These are phyloP conservation scores for Simplicillium sp. DNA, from an alignment of 2,329 filamentous ascomycete species.

Conservation along the genomic window DNA sequence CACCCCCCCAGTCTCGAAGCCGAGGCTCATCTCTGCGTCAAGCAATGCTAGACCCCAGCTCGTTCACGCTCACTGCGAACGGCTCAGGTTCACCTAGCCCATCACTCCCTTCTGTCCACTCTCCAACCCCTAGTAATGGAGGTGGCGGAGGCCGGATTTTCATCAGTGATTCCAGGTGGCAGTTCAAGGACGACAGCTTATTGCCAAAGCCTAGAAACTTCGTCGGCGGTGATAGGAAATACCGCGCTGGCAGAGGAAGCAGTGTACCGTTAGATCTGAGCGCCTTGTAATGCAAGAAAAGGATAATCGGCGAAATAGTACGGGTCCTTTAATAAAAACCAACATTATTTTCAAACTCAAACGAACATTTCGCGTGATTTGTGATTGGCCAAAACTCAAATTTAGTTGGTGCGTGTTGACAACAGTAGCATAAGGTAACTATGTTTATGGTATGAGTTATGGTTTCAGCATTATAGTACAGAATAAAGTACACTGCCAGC, in stretches of 20 bases:
- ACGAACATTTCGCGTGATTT: neutral
- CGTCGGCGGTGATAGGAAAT: slow-evolving; percentile 62
- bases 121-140: slow-evolving; percentile 15
- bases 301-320: neutral
- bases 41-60: slow-evolving; percentile 63
- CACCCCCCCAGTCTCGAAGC: slow-evolving; percentile 24
- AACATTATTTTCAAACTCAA: neutral
- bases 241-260: slow-evolving; percentile 84
- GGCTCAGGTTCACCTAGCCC: slow-evolving; percentile 43
- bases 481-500: too few species aligned
- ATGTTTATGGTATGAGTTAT: slow-evolving; percentile 5
- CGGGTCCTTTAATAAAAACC: neutral
- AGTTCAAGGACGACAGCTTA: slow-evolving; percentile 72
- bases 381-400: neutral
- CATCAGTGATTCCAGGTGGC: slow-evolving; percentile 75
- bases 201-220: slow-evolving; percentile 83
- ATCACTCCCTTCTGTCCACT: slow-evolving; percentile 19
- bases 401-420: slow-evolving; percentile 17
- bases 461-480: neutral
- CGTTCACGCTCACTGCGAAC: slow-evolving; percentile 64
- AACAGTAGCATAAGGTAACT: neutral
- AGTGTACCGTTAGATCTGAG: slow-evolving; percentile 85
- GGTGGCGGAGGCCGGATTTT: slow-evolving; percentile 31
- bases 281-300: slow-evolving; percentile 28
- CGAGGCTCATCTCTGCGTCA: slow-evolving; percentile 40